Conservation (phyloP, 352 stramenopile genomes). For the Globisporangium megalacanthum region DNA sequence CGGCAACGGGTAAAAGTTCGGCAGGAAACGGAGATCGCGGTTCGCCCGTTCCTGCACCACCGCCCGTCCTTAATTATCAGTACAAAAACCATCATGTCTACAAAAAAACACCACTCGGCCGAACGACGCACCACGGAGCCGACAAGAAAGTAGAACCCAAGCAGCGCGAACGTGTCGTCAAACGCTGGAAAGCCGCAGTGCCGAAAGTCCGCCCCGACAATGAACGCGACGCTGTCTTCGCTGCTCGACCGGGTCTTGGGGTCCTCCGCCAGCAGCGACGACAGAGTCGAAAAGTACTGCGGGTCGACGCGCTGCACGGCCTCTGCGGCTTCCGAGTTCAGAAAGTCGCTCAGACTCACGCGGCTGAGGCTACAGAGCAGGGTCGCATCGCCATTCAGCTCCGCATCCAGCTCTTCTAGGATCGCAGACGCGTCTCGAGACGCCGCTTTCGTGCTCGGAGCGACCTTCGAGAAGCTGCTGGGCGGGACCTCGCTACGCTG, state of each 20-base stretch:
- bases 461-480: slow-evolving; percentile 49
- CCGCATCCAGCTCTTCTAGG: slow-evolving; percentile 55
- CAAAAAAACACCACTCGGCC: slow-evolving; percentile 4
- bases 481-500: slow-evolving; percentile 18
- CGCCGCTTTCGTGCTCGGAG: slow-evolving; percentile 47
- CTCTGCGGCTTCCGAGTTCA: slow-evolving; percentile 11
- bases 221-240: slow-evolving; percentile 24
- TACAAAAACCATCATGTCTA: too few species aligned
- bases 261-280: slow-evolving; percentile 30
- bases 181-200: slow-evolving; percentile 62
- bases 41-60: slow-evolving; percentile 15
- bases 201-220: slow-evolving; percentile 50
- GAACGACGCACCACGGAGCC: slow-evolving; percentile 20
- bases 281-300: slow-evolving; percentile 14
- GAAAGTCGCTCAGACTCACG: slow-evolving; percentile 50
- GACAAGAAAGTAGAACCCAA: slow-evolving; percentile 59
- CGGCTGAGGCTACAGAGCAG: slow-evolving; percentile 47
- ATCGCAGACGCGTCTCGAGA: slow-evolving; percentile 39
- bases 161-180: slow-evolving; percentile 28
- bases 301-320: slow-evolving; percentile 4
- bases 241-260: slow-evolving; percentile 17
- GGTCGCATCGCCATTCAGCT: slow-evolving; percentile 45
- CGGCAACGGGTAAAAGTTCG: slow-evolving; percentile 53
- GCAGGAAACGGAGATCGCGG: slow-evolving; percentile 43
- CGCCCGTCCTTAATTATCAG: too few species aligned